A percentile compares a stretch with the other conserved stretches of the same genome.
phyloP scores from a whole-genome alignment of 805 yeast species.

The Sugiyamaella americana region DNA sequence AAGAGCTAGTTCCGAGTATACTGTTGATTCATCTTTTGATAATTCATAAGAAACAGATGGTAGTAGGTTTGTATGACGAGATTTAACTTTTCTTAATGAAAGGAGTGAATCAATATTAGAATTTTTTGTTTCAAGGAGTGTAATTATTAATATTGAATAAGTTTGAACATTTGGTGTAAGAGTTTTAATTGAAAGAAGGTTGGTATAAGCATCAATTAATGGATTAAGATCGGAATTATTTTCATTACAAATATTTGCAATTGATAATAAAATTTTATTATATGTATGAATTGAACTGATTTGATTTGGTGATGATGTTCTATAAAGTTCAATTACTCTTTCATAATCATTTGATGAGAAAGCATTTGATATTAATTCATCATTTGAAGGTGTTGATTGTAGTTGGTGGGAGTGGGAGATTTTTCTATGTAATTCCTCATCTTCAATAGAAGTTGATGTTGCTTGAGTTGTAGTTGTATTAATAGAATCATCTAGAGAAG shows the following conservation, averaged over 20 bases:
- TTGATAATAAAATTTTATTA: not conserved
- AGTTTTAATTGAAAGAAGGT: conserved; percentile 20
- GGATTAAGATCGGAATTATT: conserved; percentile 19
- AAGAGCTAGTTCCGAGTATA: conserved; percentile 25
- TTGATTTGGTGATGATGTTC: not conserved
- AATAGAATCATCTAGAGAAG: not conserved
- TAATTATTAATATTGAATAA: conserved; percentile 24
- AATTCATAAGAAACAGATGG: conserved; percentile 11
- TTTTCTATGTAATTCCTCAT: too few species aligned
- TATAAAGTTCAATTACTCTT: not conserved
- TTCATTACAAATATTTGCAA: not conserved
- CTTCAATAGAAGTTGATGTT: not conserved
- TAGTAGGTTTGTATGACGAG: conserved; percentile 8
- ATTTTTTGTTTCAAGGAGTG: conserved; percentile 16
- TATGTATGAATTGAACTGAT: not conserved
- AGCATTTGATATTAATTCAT: not conserved
- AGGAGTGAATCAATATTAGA: not conserved
- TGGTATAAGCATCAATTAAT: conserved; percentile 27
- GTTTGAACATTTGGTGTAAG: conserved; percentile 26
- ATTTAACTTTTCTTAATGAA: not conserved
- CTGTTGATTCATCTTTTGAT: conserved; percentile 13
- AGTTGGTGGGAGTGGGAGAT: too few species aligned
- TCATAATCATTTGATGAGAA: not conserved
- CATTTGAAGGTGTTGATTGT: not conserved
- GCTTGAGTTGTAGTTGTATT: not conserved